phyloP scores from a whole-genome alignment of 2,329 filamentous ascomycete genomes.

The Neospermospora avenae region DNA sequence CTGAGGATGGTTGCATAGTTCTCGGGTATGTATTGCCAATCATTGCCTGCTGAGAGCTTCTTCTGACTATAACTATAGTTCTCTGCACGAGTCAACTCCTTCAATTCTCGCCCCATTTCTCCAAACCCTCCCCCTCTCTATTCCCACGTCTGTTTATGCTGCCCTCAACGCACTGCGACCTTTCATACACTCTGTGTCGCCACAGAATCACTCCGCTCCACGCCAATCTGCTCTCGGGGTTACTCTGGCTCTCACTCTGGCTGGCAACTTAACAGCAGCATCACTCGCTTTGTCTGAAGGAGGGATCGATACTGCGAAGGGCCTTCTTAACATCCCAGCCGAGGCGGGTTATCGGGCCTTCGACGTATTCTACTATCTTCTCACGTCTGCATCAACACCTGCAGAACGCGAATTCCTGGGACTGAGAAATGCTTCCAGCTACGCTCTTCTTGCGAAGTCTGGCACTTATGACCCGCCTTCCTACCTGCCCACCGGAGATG shows the following conservation, averaged over 20 bases:
- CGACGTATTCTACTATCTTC: slow-evolving; percentile 95
- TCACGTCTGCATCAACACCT: slow-evolving; percentile 85
- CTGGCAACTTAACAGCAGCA: slow-evolving; percentile 74
- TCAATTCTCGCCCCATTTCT: slow-evolving; percentile 82
- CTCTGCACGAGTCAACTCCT: slow-evolving; percentile 83
- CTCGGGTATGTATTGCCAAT: slow-evolving; percentile 61
- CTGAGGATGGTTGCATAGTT: slow-evolving; percentile 92
- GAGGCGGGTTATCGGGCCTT: slow-evolving; percentile 87
- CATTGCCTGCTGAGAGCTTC: neutral
- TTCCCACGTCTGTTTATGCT: slow-evolving; percentile 72
- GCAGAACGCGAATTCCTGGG: slow-evolving; percentile 86
- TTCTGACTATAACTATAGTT: slow-evolving; percentile 49
- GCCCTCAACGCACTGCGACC: slow-evolving; percentile 79
- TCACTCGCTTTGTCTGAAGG: slow-evolving; percentile 77
- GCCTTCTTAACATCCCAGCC: slow-evolving; percentile 74
- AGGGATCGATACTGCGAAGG: slow-evolving; percentile 79
- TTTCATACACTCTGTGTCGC: slow-evolving; percentile 83
- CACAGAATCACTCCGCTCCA: slow-evolving; percentile 80
- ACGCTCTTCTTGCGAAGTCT: slow-evolving; percentile 76
- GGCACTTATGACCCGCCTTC: slow-evolving; percentile 81
- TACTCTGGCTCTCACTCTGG: slow-evolving; percentile 75
- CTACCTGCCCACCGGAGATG: slow-evolving; percentile 89
- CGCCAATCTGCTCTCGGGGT: slow-evolving; percentile 79
- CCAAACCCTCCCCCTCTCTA: slow-evolving; percentile 71
- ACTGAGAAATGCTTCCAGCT: slow-evolving; percentile 72